A percentile compares a stretch with the other conserved stretches of the same genome.
phyloP scores from a whole-genome alignment of 2,329 filamentous ascomycete genomes.

The Fusarium odoratissimum region DNA sequence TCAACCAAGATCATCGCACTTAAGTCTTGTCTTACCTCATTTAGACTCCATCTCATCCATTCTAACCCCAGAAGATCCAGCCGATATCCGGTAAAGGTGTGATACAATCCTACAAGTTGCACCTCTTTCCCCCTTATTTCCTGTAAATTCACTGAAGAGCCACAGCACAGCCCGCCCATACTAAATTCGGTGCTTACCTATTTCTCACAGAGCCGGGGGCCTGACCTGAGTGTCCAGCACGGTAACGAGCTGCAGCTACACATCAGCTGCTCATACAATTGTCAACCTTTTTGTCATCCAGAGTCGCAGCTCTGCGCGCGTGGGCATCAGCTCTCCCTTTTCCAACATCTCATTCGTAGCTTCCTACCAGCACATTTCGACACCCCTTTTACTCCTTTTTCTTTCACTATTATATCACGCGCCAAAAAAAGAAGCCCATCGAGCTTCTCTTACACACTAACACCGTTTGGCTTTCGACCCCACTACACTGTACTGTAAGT shows the following conservation, averaged over 20 bases:
- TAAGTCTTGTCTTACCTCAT: conserved; percentile 42
- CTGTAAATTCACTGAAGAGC: background rate
- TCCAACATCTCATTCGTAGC: conserved; percentile 16
- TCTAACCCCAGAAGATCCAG: conserved; percentile 15
- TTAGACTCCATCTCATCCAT: conserved; percentile 18
- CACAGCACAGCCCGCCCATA: conserved; percentile 9
- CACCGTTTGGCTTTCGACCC: conserved; percentile 22
- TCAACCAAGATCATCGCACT: conserved; percentile 32
- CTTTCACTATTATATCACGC: conserved; percentile 12
- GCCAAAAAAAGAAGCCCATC: conserved; percentile 18
- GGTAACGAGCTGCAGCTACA: conserved; percentile 2
- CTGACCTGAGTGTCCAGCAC: background rate
- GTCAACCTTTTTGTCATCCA: conserved; percentile 19
- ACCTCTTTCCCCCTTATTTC: background rate
- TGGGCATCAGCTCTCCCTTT: conserved; percentile 20
- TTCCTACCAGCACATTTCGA: conserved; percentile 5
- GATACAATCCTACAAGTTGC: conserved; percentile 6
- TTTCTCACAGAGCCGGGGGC: background rate
- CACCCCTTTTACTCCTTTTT: conserved; percentile 17
- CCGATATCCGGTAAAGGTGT: conserved; percentile 36
- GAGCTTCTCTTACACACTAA: conserved; percentile 15
- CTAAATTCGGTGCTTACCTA: conserved; percentile 20
- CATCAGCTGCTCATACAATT: conserved; percentile 30
- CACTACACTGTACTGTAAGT: conserved; percentile 31
- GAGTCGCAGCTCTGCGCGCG: conserved; percentile 16